These are phyloP conservation scores for Neodidymelliopsis sp. DNA, from an alignment of 2,329 filamentous ascomycete genomes.

Conservation along the genomic window DNA sequence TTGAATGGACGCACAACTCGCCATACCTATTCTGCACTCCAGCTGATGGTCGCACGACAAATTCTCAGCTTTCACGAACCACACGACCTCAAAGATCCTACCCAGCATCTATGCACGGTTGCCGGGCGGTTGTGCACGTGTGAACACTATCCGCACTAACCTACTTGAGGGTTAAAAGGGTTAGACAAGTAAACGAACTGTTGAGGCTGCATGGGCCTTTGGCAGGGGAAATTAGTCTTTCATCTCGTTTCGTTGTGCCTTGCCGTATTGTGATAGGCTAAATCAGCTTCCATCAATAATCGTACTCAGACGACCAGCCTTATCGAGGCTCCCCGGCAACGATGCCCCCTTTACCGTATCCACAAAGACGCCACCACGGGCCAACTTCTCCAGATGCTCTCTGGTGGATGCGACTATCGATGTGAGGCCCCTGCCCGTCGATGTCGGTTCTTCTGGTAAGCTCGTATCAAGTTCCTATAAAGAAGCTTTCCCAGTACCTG, in stretches of 20 bases:
- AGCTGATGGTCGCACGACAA: not conserved
- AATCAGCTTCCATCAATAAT: conserved; percentile 41
- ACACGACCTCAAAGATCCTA: not conserved
- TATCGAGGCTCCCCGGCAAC: conserved; percentile 31
- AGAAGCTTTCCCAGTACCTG: conserved; percentile 35
- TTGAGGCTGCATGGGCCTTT: conserved; percentile 40
- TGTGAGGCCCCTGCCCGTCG: conserved; percentile 33
- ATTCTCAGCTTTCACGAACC: too few relatives aligned
- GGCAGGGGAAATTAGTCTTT: conserved; percentile 40
- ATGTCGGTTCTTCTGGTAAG: conserved; percentile 34
- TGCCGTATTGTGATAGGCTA: conserved; percentile 31
- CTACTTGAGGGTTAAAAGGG: conserved; percentile 21
- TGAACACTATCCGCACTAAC: conserved; percentile 29
- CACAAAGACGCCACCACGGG: conserved; percentile 35
- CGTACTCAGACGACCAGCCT: conserved; percentile 32
- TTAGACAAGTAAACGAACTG: conserved; percentile 31
- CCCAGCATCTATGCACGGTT: conserved; percentile 6
- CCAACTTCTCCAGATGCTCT: conserved; percentile 31
- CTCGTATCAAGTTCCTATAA: conserved; percentile 42
- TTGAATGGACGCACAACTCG: too few relatives aligned
- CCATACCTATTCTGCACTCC: too few relatives aligned
- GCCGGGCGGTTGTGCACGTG: conserved; percentile 22
- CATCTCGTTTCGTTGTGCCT: conserved; percentile 43
- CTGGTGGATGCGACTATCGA: conserved; percentile 37
- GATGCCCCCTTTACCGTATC: conserved; percentile 43